Conservation (phyloP, 495 filamentous ascomycete species). For the Talaromyces proteolyticus region DNA sequence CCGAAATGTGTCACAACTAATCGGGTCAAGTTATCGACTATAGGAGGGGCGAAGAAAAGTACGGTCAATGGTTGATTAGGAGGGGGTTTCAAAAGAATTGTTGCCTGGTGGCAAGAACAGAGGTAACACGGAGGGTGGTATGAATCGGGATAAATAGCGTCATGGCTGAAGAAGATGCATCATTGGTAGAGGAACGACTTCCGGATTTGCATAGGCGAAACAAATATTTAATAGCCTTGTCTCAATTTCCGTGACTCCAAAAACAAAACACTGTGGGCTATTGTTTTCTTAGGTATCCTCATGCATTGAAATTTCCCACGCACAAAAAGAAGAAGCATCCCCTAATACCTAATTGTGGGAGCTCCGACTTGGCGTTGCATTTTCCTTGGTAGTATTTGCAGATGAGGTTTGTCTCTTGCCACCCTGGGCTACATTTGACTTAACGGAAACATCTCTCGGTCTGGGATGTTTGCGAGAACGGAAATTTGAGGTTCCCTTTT, state of each 20-base stretch:
- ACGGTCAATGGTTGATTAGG: neutral
- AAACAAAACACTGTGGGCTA: too few relatives aligned
- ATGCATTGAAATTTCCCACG: neutral
- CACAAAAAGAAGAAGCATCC: neutral
- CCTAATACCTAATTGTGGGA: neutral
- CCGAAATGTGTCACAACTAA: constrained; percentile 5
- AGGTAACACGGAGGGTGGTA: neutral
- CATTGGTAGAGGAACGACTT: neutral
- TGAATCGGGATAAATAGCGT: too few relatives aligned
- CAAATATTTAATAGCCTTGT: too few relatives aligned
- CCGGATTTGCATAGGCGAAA: neutral
- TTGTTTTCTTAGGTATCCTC: too few relatives aligned
- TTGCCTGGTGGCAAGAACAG: neutral
- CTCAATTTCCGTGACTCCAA: too few relatives aligned
- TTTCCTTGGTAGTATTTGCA: neutral
- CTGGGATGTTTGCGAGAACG: constrained; percentile 31
- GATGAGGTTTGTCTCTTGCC: constrained; percentile 5
- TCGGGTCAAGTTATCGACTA: constrained; percentile 12
- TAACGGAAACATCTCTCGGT: constrained; percentile 22
- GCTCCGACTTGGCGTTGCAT: neutral
- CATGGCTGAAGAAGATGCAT: neutral
- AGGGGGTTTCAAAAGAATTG: constrained; percentile 4
- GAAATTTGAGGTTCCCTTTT: constrained; percentile 21
- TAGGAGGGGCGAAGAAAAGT: constrained; percentile 9
- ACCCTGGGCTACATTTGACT: constrained; percentile 3